Evolutionary conservation across 2,329 filamentous ascomycete genomes (phyloP), one percentile per base, ranked within the genome.

Genomic region (Calycina herbarum): DNA sequence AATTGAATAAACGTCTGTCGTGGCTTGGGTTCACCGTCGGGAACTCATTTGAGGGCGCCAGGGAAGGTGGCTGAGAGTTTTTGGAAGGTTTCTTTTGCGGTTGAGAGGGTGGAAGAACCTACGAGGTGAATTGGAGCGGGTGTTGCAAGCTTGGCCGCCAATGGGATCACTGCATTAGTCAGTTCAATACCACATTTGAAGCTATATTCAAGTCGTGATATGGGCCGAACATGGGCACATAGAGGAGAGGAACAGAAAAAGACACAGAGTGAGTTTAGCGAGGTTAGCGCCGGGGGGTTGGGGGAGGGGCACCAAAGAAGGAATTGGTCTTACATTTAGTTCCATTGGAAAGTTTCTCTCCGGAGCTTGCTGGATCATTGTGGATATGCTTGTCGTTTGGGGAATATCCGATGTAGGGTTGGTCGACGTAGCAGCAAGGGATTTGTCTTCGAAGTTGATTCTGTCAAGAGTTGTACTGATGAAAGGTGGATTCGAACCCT

Each of bases 11-110:
- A 80, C 35, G 69, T 71, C 8, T 73, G 59, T 33, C 79, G 73
- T 51, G 73, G 57, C 15, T 73, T 77, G 6, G 78, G 77, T 67
- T 82, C 79, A 58, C 79, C 79, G 67, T 81, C 80, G 2, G 79
- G 79, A 3, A 81, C 75, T 40, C 75, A 75, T 31, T 69, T 72
- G 31, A 81, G 69, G 13, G 77, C 78, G 27, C 69, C 65, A 3
- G 77, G 74, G 2, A 80, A 72, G 4, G 67, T 67, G 6, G 70
- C 64, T n/a, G 66, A 63, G 42, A 76, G 71, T 35, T 66, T 70
- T 2, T 67, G 73, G 62, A 81, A 77, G 17, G 77, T 76, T 15
- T 75, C 71, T 57, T 75, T 70, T 3, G 75, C 70, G 60, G 77
- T 71, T 3, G 73, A 63, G 4, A 78, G 71, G 3, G 77, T 77